Evolutionary conservation across 257 asterid species (phyloP).

Genomic region (Primulina huaijiensis): DNA sequence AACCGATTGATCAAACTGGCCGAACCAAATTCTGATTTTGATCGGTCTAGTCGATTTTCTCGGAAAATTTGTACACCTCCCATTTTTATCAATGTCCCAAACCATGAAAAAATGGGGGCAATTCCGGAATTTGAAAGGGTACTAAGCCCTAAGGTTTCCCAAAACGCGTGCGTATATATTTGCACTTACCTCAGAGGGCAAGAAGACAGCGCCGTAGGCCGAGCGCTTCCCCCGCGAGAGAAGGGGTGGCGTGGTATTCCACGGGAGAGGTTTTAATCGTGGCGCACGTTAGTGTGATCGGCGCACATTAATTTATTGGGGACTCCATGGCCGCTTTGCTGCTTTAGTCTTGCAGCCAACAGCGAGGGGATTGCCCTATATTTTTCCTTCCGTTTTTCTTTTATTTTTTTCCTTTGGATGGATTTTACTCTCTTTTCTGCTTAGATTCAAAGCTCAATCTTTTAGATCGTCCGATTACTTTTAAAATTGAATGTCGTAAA

Average conservation of each 20-base stretch:
- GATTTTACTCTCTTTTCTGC: background rate
- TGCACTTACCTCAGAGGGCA: background rate
- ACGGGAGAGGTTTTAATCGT: conserved; percentile 65
- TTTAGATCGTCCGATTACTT: too few relatives aligned
- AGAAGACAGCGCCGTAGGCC: conserved; percentile 63
- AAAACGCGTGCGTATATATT: conserved; percentile 13
- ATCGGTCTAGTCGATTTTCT: too few relatives aligned
- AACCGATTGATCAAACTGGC: too few relatives aligned
- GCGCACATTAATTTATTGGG: conserved; percentile 49
- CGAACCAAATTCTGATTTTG: too few relatives aligned
- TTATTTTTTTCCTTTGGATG: background rate
- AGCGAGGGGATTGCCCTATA: conserved; percentile 61
- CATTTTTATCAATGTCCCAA: too few relatives aligned
- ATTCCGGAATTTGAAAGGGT: background rate
- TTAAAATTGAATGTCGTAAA: too few relatives aligned
- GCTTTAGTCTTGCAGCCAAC: conserved; percentile 39
- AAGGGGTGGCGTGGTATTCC: conserved; percentile 79
- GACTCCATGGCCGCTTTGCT: conserved; percentile 50
- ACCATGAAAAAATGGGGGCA: background rate
- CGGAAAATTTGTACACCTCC: too few relatives aligned
- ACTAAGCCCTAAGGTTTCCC: too few relatives aligned
- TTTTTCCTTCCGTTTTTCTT: background rate
- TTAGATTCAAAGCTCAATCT: too few relatives aligned
- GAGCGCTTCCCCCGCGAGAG: conserved; percentile 65
- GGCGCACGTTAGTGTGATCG: conserved; percentile 73